Conservation (phyloP, 306 rosid genomes). For the Luffa aegyptiaca region DNA sequence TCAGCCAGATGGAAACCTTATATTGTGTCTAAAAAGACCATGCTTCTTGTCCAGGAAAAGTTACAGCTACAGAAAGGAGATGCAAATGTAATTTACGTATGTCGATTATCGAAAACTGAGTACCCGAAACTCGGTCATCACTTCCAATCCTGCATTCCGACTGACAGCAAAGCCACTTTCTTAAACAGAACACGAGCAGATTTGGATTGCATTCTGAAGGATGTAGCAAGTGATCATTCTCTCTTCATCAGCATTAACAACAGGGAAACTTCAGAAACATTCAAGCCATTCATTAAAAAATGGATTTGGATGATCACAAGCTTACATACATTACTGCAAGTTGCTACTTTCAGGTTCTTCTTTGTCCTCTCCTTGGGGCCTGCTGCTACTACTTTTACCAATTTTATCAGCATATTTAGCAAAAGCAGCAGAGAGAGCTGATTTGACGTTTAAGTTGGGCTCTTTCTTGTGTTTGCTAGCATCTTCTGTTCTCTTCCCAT, state of each 20-base stretch:
- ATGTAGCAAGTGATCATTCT: neutral
- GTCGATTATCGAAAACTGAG: neutral
- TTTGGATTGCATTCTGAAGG: neutral
- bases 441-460: constrained; percentile 49
- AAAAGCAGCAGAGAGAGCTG: constrained; percentile 82
- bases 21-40: neutral
- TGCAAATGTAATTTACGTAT: neutral
- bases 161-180: neutral
- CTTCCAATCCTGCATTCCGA: neutral
- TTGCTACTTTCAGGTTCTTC: constrained; percentile 19
- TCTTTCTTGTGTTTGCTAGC: constrained; percentile 40
- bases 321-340: neutral
- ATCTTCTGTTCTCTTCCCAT: constrained; percentile 25
- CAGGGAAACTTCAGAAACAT: neutral
- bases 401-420: constrained; percentile 52
- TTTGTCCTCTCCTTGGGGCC: constrained; percentile 30
- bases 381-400: constrained; percentile 27
- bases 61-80: neutral
- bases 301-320: neutral
- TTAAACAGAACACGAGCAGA: neutral
- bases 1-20: neutral
- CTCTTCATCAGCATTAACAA: neutral
- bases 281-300: neutral
- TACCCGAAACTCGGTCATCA: neutral
- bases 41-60: neutral